These are phyloP conservation scores for Coprinellus aureogranulatus DNA, from an alignment of 768 basidiomycete genomes.

Conservation along the genomic window DNA sequence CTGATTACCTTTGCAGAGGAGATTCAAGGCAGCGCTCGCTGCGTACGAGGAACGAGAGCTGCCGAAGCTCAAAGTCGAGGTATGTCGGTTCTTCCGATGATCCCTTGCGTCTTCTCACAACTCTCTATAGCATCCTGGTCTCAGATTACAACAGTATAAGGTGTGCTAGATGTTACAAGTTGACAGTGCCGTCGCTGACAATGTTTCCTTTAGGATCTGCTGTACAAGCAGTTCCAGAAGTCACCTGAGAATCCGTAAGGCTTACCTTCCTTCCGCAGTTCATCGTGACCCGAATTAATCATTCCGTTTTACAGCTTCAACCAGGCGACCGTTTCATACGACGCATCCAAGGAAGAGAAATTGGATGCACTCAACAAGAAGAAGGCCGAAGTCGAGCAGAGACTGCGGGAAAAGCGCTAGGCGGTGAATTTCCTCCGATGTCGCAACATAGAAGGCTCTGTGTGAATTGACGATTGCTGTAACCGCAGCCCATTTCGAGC, in stretches of 20 bases:
- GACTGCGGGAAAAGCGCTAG: constrained; percentile 50
- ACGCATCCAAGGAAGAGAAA: constrained; percentile 86
- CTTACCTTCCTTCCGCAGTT: neutral
- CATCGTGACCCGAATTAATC: neutral
- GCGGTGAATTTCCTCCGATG: too few species aligned
- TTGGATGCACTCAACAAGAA: constrained; percentile 70
- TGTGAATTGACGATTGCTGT: too few species aligned
- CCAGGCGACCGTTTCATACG: constrained; percentile 73
- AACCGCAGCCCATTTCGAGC: too few species aligned
- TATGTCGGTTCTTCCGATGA: constrained; percentile 23
- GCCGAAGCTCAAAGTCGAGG: constrained; percentile 73
- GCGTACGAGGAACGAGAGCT: constrained; percentile 87
- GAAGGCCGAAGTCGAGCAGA: constrained; percentile 61
- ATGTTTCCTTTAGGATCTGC: constrained; percentile 57
- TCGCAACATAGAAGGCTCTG: too few species aligned
- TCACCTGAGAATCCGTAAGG: constrained; percentile 92
- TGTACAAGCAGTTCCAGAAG: constrained; percentile 96
- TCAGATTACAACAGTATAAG: constrained; percentile 88
- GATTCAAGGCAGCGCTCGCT: constrained; percentile 92
- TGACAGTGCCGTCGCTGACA: constrained; percentile 11
- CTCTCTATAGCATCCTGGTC: constrained; percentile 69
- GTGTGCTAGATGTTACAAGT: constrained; percentile 28
- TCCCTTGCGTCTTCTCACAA: constrained; percentile 7
- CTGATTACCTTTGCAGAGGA: constrained; percentile 50
- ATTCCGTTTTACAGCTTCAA: constrained; percentile 71